phyloP scores from a whole-genome alignment of 192 early-diverging fungal genomes.

The Coemansia sp. region DNA sequence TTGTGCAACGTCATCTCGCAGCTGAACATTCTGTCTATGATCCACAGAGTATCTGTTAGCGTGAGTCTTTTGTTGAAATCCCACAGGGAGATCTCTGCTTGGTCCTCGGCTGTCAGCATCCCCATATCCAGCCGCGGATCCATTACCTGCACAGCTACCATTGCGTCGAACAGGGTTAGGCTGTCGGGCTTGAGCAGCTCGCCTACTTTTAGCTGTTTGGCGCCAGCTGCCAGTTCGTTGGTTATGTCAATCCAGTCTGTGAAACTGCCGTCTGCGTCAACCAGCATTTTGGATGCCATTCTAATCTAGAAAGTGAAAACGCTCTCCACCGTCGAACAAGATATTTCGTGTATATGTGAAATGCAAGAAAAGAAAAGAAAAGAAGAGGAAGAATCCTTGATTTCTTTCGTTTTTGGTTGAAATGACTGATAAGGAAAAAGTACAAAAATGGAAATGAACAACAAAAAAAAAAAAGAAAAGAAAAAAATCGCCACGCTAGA shows the following conservation, averaged over 20 bases:
- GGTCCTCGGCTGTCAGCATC: constrained; percentile 27
- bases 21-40: constrained; percentile 26
- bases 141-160: constrained; percentile 49
- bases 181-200: constrained; percentile 24
- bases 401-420: too few relatives aligned
- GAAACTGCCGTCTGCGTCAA: neutral
- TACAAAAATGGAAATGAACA: too few relatives aligned
- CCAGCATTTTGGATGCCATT: neutral
- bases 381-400: too few relatives aligned
- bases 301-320: neutral
- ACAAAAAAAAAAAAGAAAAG: too few relatives aligned
- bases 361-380: too few relatives aligned
- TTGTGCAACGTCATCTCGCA: constrained; percentile 50
- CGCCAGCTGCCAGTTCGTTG: constrained; percentile 8
- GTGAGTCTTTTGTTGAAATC: constrained; percentile 23
- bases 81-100: constrained; percentile 31
- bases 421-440: too few relatives aligned
- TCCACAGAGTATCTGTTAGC: constrained; percentile 30
- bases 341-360: too few relatives aligned
- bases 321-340: too few relatives aligned
- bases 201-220: constrained; percentile 22
- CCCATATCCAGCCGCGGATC: constrained; percentile 53
- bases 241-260: constrained; percentile 45
- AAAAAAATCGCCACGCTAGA: too few relatives aligned
- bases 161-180: constrained; percentile 34